Conservation (phyloP, 306 rosid species). For the Medicago lupulina region DNA sequence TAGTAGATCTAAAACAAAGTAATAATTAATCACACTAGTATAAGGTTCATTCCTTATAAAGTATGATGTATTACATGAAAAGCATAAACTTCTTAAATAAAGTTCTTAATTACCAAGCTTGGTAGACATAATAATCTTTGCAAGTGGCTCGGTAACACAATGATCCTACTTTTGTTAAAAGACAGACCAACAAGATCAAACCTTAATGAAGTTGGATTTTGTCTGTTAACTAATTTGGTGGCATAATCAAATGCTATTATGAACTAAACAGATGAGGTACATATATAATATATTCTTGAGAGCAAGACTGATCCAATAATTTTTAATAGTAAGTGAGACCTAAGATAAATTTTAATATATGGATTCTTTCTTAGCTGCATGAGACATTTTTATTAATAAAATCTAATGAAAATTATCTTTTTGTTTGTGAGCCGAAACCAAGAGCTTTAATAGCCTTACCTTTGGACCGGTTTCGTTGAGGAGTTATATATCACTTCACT, state of each 20-base stretch:
- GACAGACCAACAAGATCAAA: conserved; percentile 47
- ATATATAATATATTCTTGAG: conserved; percentile 20
- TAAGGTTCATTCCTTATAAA: conserved; percentile 6
- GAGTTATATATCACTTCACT: neutral
- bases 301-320: too few species aligned
- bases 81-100: conserved; percentile 18
- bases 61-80: conserved; percentile 36
- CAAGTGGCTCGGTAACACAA: conserved; percentile 24
- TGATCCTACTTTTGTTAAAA: conserved; percentile 40
- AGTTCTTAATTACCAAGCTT: conserved; percentile 1
- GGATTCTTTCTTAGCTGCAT: too few species aligned
- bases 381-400: too few species aligned
- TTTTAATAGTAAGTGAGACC: too few species aligned
- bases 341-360: too few species aligned
- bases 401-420: too few species aligned
- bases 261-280: conserved; percentile 28
- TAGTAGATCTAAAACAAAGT: neutral
- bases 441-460: too few species aligned
- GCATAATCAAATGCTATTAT: conserved; percentile 45
- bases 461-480: too few species aligned
- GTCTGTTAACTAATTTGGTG: conserved; percentile 37
- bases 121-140: conserved; percentile 28
- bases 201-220: conserved; percentile 40
- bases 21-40: neutral
- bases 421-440: too few species aligned